phyloP scores from a whole-genome alignment of 768 basidiomycete species.

The Naematelia encephala region DNA sequence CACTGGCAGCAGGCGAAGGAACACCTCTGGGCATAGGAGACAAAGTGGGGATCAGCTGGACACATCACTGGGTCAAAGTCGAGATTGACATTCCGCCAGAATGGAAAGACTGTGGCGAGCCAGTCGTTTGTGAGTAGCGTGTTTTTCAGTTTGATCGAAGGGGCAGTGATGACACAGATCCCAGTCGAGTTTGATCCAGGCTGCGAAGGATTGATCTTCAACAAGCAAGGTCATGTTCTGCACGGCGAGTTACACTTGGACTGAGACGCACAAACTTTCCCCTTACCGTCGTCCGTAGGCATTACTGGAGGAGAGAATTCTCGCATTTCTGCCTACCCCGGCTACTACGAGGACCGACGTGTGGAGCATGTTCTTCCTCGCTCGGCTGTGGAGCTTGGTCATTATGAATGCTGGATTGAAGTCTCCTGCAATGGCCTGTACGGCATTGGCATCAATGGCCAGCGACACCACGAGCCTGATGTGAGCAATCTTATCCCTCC shows the following conservation, averaged over 20 bases:
- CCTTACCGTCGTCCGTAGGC: no score
- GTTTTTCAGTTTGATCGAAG: no score
- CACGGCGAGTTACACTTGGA: constrained; percentile 72
- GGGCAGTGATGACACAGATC: no score
- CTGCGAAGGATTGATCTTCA: constrained; percentile 88
- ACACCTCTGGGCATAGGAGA: constrained; percentile 75
- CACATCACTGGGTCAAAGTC: constrained; percentile 94
- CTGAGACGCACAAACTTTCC: no score
- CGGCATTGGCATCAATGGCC: constrained; percentile 70
- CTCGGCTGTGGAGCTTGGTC: constrained; percentile 60
- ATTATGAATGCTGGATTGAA: constrained; percentile 39
- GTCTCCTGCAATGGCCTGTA: constrained; percentile 75
- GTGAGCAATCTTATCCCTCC: constrained; percentile 8
- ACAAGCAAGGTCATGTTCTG: constrained; percentile 66
- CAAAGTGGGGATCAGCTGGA: constrained; percentile 88
- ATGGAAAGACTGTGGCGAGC: not conserved
- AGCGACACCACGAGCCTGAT: constrained; percentile 14
- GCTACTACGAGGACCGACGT: no score
- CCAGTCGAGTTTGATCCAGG: constrained; percentile 79
- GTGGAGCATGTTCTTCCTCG: constrained; percentile 86
- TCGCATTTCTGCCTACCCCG: not conserved
- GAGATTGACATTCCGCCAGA: constrained; percentile 64
- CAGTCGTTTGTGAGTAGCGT: not conserved
- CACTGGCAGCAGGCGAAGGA: not conserved
- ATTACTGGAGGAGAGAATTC: not conserved